Conservation (phyloP, 257 asterid genomes). For the Knoxia roxburghii region DNA sequence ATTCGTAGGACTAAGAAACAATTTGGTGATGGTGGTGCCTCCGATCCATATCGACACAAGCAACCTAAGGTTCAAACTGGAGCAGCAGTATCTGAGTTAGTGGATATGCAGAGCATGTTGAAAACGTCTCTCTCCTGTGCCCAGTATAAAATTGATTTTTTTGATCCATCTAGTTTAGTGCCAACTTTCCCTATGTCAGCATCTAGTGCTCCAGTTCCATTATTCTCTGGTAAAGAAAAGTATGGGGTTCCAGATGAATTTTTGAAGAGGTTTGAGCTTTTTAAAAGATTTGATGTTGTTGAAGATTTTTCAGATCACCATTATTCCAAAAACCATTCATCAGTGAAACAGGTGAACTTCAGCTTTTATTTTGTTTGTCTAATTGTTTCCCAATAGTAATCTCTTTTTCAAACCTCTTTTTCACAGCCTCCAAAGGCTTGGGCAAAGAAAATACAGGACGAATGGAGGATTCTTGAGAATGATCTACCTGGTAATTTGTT, state of each 20-base stretch:
- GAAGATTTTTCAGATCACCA: constrained; percentile 66
- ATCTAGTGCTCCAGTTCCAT: constrained; percentile 21
- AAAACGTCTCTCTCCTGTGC: constrained; percentile 11
- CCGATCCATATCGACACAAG: not conserved
- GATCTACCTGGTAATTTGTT: constrained; percentile 67
- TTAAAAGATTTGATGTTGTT: constrained; percentile 70
- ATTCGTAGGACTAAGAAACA: not conserved
- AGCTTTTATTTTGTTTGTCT: not conserved
- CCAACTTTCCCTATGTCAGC: not conserved
- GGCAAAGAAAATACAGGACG: constrained; percentile 90
- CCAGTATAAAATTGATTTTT: constrained; percentile 22
- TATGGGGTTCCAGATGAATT: constrained; percentile 38
- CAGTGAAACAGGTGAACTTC: constrained; percentile 43
- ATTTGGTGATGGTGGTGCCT: constrained; percentile 3
- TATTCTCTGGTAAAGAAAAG: constrained; percentile 20
- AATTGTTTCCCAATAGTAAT: constrained; percentile 12
- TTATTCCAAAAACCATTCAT: constrained; percentile 32
- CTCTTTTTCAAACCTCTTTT: constrained; percentile 12
- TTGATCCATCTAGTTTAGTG: constrained; percentile 1
- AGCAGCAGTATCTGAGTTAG: constrained; percentile 14
- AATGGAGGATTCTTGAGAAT: constrained; percentile 81
- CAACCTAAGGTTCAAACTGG: not conserved
- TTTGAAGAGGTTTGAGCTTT: constrained; percentile 35
- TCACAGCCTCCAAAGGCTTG: constrained; percentile 60
- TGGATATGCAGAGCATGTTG: constrained; percentile 20